Conservation (phyloP, 2,329 filamentous ascomycete species). For the Cladosporium sp. region DNA sequence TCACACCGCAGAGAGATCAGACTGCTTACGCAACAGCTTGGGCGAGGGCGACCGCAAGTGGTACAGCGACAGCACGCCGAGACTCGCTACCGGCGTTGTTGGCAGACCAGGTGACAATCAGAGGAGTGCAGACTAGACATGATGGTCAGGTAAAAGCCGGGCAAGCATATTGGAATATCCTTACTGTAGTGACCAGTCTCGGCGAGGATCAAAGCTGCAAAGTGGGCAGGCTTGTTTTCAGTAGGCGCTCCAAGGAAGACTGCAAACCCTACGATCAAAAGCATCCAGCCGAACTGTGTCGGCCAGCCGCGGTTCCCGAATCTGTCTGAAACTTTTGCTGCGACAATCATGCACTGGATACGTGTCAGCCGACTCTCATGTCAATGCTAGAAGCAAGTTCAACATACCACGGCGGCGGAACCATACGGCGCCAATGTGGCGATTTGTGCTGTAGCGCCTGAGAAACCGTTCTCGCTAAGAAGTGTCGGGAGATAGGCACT, state of each 20-base stretch:
- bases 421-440: constrained; percentile 14
- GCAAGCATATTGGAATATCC: background rate
- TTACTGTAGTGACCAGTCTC: constrained; percentile 15
- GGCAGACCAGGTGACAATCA: constrained; percentile 16
- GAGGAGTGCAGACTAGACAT: constrained; percentile 14
- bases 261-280: constrained; percentile 13
- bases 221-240: constrained; percentile 14
- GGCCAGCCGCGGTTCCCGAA: constrained; percentile 14
- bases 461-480: constrained; percentile 14
- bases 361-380: background rate
- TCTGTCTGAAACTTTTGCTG: constrained; percentile 12
- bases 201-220: constrained; percentile 13
- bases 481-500: constrained; percentile 15
- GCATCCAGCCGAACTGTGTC: constrained; percentile 15
- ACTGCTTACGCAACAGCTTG: constrained; percentile 13
- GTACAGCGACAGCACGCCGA: constrained; percentile 14
- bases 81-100: constrained; percentile 16
- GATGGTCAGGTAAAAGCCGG: background rate
- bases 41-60: constrained; percentile 13
- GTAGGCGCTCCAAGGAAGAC: constrained; percentile 14
- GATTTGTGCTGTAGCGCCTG: constrained; percentile 14
- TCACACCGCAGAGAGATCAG: no score
- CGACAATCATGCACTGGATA: constrained; percentile 12
- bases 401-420: constrained; percentile 12
- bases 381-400: background rate